phyloP scores from a whole-genome alignment of 2,329 filamentous ascomycete species.

The Metarhizium humberi region DNA sequence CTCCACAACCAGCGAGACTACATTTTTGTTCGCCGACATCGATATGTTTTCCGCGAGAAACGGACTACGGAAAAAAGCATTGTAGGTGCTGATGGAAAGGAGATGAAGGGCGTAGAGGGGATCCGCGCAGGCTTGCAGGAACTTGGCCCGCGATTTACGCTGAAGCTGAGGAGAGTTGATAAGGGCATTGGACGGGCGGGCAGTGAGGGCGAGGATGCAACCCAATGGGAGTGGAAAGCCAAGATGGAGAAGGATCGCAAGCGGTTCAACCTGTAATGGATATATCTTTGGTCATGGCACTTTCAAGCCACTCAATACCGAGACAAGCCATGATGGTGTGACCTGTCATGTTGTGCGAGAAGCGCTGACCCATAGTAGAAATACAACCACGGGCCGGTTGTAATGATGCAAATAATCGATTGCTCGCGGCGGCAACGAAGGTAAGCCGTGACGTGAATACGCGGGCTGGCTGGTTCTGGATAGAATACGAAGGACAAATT shows the following conservation, averaged over 20 bases:
- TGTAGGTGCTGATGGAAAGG: slow-evolving; percentile 69
- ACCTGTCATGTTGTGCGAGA: neutral
- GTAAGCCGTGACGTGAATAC: too few species aligned
- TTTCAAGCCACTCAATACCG: neutral
- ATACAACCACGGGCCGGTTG: too few species aligned
- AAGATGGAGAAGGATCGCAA: slow-evolving; percentile 92
- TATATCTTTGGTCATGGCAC: neutral
- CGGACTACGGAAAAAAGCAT: slow-evolving; percentile 79
- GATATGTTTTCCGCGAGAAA: slow-evolving; percentile 91
- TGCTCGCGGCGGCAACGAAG: too few species aligned
- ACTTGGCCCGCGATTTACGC: slow-evolving; percentile 61
- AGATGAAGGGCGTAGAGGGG: slow-evolving; percentile 74
- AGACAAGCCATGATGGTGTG: neutral
- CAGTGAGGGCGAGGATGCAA: slow-evolving; percentile 60
- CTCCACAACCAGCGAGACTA: slow-evolving; percentile 94
- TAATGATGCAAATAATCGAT: too few species aligned
- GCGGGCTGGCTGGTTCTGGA: too few species aligned
- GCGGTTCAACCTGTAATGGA: slow-evolving; percentile 71
- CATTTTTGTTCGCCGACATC: slow-evolving; percentile 83
- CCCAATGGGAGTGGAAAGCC: slow-evolving; percentile 95
- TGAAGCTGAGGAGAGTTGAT: slow-evolving; percentile 86
- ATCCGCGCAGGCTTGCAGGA: slow-evolving; percentile 86
- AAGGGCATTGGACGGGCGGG: slow-evolving; percentile 69
- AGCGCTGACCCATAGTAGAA: too few species aligned
- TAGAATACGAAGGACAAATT: too few species aligned